Percentiles rank a stretch among this genome's conserved stretches.
Conservation (phyloP, 2,329 filamentous ascomycete species). For the Neonectria ditissima region DNA sequence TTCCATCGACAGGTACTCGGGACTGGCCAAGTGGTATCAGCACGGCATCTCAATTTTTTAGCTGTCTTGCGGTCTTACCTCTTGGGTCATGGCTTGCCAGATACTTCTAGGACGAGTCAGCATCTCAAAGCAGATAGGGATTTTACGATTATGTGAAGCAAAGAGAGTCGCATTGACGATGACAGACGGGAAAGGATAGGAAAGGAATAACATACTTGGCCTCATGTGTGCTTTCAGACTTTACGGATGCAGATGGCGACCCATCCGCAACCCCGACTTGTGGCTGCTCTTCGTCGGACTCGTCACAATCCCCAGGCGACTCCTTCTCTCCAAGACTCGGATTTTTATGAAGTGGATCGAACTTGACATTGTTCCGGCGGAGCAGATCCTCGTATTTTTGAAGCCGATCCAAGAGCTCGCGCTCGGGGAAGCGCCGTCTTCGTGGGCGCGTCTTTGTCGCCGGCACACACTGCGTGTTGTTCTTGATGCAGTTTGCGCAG, state of each 20-base stretch:
- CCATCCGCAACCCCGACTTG: background rate
- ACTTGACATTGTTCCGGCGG: slow-evolving; percentile 64
- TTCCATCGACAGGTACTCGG: slow-evolving; percentile 12
- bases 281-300: slow-evolving; percentile 28
- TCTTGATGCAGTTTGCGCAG: slow-evolving; percentile 65
- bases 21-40: slow-evolving; percentile 12
- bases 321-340: slow-evolving; percentile 4
- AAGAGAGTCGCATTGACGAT: background rate
- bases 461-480: slow-evolving; percentile 58
- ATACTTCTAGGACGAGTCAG: slow-evolving; percentile 53
- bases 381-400: slow-evolving; percentile 69
- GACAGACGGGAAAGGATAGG: background rate
- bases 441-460: slow-evolving; percentile 50
- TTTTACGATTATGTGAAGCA: background rate
- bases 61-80: slow-evolving; percentile 50
- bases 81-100: slow-evolving; percentile 59
- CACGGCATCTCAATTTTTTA: background rate
- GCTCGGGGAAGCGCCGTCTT: slow-evolving; percentile 64
- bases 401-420: slow-evolving; percentile 68
- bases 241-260: slow-evolving; percentile 11
- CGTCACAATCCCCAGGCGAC: background rate
- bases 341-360: slow-evolving; percentile 58
- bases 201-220: slow-evolving; percentile 28
- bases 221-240: slow-evolving; percentile 22
- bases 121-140: background rate